A percentile compares a stretch with the other conserved stretches of the same genome.
Conservation (phyloP, 2,329 filamentous ascomycete genomes). For the Diaporthe citrichinensis region DNA sequence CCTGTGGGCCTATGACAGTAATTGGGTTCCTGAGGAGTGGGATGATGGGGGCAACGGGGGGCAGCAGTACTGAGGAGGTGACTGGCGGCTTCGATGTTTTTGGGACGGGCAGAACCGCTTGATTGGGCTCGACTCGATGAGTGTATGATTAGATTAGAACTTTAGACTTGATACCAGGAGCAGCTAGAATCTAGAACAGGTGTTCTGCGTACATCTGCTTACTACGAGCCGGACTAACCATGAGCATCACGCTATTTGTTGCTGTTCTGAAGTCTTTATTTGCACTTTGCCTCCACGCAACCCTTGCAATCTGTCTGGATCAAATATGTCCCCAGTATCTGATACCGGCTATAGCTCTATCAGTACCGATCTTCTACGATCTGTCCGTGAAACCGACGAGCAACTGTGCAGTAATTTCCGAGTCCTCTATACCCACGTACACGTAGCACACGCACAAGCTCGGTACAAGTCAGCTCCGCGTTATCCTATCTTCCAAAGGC, state of each 20-base stretch:
- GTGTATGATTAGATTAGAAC: background rate
- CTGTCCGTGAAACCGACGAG: background rate
- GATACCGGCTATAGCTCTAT: too few relatives aligned
- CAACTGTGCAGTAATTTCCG: background rate
- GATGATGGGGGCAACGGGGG: background rate
- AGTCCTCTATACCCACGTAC: background rate
- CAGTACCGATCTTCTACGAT: too few relatives aligned
- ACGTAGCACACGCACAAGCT: background rate
- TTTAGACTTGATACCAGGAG: conserved; percentile 3
- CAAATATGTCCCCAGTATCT: background rate
- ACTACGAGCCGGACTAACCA: background rate
- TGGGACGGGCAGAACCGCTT: background rate
- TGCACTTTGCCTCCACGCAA: fast-evolving
- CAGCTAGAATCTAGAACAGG: background rate
- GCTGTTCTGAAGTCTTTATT: background rate
- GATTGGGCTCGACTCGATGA: background rate
- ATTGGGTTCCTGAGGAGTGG: conserved; percentile 34
- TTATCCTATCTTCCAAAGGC: background rate
- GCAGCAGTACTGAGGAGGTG: background rate
- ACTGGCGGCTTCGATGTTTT: background rate
- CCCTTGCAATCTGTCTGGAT: fast-evolving
- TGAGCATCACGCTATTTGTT: too few relatives aligned
- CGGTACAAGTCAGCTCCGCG: background rate
- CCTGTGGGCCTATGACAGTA: conserved; percentile 25
- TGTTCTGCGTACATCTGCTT: background rate